Evolutionary conservation across 2,329 filamentous ascomycete genomes (phyloP), one percentile per base, ranked within the genome.

Genomic region (Fusarium sp.): DNA sequence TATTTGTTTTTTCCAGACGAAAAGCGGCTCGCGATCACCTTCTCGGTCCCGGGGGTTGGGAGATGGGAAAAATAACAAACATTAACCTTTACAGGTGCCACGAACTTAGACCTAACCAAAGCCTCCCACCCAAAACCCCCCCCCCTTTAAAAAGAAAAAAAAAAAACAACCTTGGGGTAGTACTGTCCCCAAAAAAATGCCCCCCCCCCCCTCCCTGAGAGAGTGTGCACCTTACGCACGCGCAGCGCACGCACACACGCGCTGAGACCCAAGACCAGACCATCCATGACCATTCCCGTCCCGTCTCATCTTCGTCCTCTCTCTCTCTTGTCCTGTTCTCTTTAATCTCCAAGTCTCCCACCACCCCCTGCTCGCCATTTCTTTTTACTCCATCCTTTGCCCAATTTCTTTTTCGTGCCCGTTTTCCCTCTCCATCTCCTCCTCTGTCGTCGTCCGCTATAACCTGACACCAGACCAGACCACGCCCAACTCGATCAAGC

Each of bases 221-320:
- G 40, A 16, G 40, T 45, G 40, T 24, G 42, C 42, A 45, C 40
- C 40, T 42, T 42, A 42, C 38, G n/a, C 38, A 42, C 40, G 40
- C 40, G 38, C 38, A 42, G 6, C 37, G 24, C 57, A 29, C 29
- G 56, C 37, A 42, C 42, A 7, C 20, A 24, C 42, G 22, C 29
- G 34, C 61, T 52, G 47, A 63, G 42, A 52, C 40, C 40, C n/a
- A 20, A 34, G 38, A 20, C 38, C 38, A 42, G 40, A 22, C 40
- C 40, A 42, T 52, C 24, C 47, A 50, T 50, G 45, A 24, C 45
- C 38, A 50, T 50, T 60, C 40, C n/a, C 20, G 42, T 62, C 40
- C 40, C 45, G 31, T 62, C 60, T 62, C 40, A 62, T 50, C 60
- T 62, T 50, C 37, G 35, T 27, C 18, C 57, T 60, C 42, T 62